phyloP scores from a whole-genome alignment of 2,329 filamentous ascomycete genomes.

The Grosmannia serpens region DNA sequence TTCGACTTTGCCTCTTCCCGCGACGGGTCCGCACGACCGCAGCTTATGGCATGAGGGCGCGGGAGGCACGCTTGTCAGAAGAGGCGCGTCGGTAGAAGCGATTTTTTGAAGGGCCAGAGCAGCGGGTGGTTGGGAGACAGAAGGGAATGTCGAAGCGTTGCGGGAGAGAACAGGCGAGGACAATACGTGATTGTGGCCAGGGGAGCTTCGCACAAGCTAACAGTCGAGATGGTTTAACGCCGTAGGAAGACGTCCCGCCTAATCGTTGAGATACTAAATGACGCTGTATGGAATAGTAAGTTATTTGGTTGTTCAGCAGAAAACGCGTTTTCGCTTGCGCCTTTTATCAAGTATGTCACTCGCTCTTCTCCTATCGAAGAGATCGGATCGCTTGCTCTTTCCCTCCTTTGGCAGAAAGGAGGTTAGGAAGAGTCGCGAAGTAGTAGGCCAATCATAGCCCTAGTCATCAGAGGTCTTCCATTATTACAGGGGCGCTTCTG shows the following conservation, averaged over 20 bases:
- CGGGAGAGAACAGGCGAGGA: background rate
- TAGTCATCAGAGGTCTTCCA: background rate
- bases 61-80: background rate
- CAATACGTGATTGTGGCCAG: background rate
- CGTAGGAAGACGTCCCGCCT: background rate
- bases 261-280: background rate
- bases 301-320: background rate
- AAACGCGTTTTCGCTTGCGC: background rate
- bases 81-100: background rate
- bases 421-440: background rate
- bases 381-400: background rate
- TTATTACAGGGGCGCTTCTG: background rate
- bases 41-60: conserved; percentile 3
- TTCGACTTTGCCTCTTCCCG: conserved; percentile 2
- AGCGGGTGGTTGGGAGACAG: background rate
- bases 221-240: background rate
- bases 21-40: conserved; percentile 1
- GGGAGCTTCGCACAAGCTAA: background rate
- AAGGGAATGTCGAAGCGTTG: background rate
- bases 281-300: background rate
- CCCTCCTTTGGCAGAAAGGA: background rate
- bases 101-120: background rate
- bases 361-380: background rate
- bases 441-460: background rate
- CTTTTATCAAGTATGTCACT: background rate